Evolutionary conservation across 2,329 filamentous ascomycete species (phyloP), one percentile per base, ranked within the genome.

Genomic region (Corinectria fuckeliana): DNA sequence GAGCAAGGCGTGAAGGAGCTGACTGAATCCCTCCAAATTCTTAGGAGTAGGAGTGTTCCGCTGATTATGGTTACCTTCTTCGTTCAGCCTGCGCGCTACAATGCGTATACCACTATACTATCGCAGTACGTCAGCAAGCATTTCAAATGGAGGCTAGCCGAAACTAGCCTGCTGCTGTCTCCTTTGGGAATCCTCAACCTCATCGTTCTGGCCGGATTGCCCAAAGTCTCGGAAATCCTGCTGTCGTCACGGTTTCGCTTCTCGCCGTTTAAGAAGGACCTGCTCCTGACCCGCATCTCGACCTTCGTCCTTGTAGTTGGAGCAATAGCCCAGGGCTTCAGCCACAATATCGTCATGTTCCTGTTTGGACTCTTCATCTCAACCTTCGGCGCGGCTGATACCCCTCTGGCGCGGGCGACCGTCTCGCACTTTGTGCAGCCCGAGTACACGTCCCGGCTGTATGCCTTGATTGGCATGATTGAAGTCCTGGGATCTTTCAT

Each of bases 61-160:
- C 69, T 80, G 30, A 69, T 78, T 28, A 69, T 81, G 2, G 64
- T 76, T 16, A 74, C 72, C 0, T 80, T 79, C 50, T 70, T 81
- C 13, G 70, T 79, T 39, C 69, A 73, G 51, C 73, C 71, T 34
- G 75, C 78, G 10, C 66, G 78, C n/a, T 68, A 69, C 50, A 62
- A 71, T 0, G 75, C 76, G 5, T 74, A 77, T 61, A 71, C 72
- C 11, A 67, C 66, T 6, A 77, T 72, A 1, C 66, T 81, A 26
- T 69, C 74, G 4, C 79, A 81, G 66, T 78, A 78, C 38, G 66
- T 81, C 53, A 79, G 77, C 73, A 80, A 78, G 55, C 69, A 79
- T 56, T 81, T 80, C 44, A 72, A 72, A 48, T 81, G 78, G 78
- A 74, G 67, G 18, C 72, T 81, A 25, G 77, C 75, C 16, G 72